Base-by-base conservation (phyloP, 495 filamentous ascomycete genomes). In the Aspergillus funiculosus region DNA sequence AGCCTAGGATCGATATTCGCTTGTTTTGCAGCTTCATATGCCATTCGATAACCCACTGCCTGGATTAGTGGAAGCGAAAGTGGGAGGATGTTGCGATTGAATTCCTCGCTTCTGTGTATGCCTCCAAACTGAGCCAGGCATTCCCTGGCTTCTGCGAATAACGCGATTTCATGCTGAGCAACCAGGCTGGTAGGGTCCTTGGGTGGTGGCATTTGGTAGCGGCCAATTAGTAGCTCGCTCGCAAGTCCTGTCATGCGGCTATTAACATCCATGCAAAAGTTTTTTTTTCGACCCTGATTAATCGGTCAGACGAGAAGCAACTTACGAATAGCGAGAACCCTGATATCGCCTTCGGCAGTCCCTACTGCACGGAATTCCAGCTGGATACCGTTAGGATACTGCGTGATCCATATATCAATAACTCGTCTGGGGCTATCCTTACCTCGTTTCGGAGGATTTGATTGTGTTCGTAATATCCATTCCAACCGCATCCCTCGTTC, bases 171-270 rank as follows among this genome's bases (percentile, higher is more conserved):
- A 24, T 70, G 57, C 26, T 28, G 51, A 8, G 64, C 61, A 1
- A 70, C 21, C 3, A 51, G 38, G 32, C 48, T 54, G 4, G 21
- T 42, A 9, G 57, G 57, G 10, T 54, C 13, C 14, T 34, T 58
- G 0, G 61, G 34, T 1, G 53, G 46, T 3, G 65, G 65, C 1
- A 66, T 24, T 27, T 53, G 20, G 43, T 68, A 71, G 4, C 67
- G 60, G 11, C 57, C 61, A 7, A 65, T 48, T 10, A 71, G 56
- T 1, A 71, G 39, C 43, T 71, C 67, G 6, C 55, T 64, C 31
- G 54, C 63, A 21, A 70, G 56, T 1, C 63, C 60, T 66, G 27
- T 25, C 5, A 7, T 35, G n/a, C 6, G 17, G 24, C 5, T 24
- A 38, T 31, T 2, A 24, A 9, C 3, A 47, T 28, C 11, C 0